Base-by-base conservation (phyloP, 2,329 filamentous ascomycete genomes). In the Alternaria gansuensis region DNA sequence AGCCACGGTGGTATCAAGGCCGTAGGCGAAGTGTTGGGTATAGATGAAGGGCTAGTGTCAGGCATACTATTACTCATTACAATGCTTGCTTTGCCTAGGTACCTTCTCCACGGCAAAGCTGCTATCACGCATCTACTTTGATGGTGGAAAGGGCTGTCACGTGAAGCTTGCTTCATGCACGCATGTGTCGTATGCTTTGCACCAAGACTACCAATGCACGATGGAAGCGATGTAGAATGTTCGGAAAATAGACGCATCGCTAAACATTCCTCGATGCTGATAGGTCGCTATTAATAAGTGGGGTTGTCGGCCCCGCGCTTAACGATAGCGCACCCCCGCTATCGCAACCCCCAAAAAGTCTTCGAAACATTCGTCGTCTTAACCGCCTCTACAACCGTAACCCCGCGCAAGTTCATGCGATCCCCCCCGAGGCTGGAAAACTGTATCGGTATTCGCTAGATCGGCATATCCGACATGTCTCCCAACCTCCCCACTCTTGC, bases 241-340 rank as follows among this genome's bases (percentile, higher is more conserved):
- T 53, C 46, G 48, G 29, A 51, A 44, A 53, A 57, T 58, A 57
- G 59, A 57, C 39, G 55, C 51, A 52, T 43, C 44, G 51, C 56
- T 52, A 41, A 43, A 48, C 59, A 48, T 54, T 57, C 17, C 26
- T 45, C 28, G 26, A 28, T n/a, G 34, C 11, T 55, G 45, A 59
- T 67, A 56, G 56, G 60, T 9, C 26, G 44, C 65, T 62, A 63
- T 57, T 59, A 54, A 57, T 66, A 62, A 57, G 55, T 43, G 56
- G 55, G 46, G 56, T 49, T 58, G 54, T 65, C 63, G 62, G 59
- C 51, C 58, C 55, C 49, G 64, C 63, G 66, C 60, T 54, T 66
- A 69, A 57, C 52, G 62, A 62, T 64, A 63, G 59, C 49, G 44
- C 48, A 33, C 51, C 52, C 59, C 51, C 56, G 51, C 51, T 51